Evolutionary conservation across 495 filamentous ascomycete species (phyloP), one percentile per base, ranked within the genome.

Genomic region (Xylaria intraflava): DNA sequence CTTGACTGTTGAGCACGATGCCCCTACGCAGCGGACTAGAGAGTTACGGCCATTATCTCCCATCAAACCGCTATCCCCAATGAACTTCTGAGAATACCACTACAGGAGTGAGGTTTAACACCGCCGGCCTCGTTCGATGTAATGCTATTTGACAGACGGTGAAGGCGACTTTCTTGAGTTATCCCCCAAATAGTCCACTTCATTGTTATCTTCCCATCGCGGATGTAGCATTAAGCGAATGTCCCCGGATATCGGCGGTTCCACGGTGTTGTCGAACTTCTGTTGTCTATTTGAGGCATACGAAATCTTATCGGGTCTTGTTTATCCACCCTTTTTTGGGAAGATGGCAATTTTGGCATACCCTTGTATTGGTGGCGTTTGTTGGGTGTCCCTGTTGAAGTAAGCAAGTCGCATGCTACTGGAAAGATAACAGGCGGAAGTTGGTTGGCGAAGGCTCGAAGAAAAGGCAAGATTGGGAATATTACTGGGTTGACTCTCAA

Each of bases 61-160:
- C 6, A 80, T 85, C 55, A 77, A 80, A 60, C 87, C 87, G 24
- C 72, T 90, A 40, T 89, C 85, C 14, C 87, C 87, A 22, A 78
- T 90, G 62, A 82, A 75, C 26, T 75, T 82, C 46, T 78, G 33
- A 49, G 16, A 46, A 50, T 47, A 47, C 22, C 33, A 26, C 14
- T n/a, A 11, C 23, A 49, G 19, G 36, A 48, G 29, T 30, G 29
- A 31, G 17, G 17, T 42, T 55, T 20, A 33, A 22, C 16, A 29
- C 33, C 48, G 11, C 3, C n/a, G 27, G 14, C 23, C 22, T 46
- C 22, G 24, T 20, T 27, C 10, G n/a, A 12, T 20, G 40, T 27
- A 23, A 52, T 24, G n/a, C 31, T 53, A 14, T 20, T 53, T 53
- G 41, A 6, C 8, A 29, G 22, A 23, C 17, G 27, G 24, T 27